Base-by-base conservation (phyloP, 805 yeast genomes). In the Lipomyces orientalis region DNA sequence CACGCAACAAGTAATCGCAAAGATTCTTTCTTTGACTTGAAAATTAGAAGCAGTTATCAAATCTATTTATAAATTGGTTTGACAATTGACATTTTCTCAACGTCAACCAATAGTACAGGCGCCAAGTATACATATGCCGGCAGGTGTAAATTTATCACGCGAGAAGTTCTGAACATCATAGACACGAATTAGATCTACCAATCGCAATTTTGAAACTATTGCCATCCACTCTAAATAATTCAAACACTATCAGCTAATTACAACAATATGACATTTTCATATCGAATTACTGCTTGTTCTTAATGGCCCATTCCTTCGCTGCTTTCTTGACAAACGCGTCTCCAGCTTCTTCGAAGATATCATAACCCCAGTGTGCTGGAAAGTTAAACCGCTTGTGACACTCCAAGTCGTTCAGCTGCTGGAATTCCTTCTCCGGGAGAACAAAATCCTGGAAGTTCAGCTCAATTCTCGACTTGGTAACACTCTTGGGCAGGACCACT, bases 381-480 rank as follows among this genome's bases (percentile, higher is more conserved):
- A 75, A 73, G 66, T 75, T 75, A 69, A 71, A 75, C 55, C 77
- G 71, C 54, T 64, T 57, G 66, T 67, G 62, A 22, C 52, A 34
- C 54, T 52, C 64, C n/a, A 69, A 46, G 31, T 25, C 61, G 60
- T 73, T 60, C 68, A 84, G 73, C 35, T 68, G 70, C 29, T 77
- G 74, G 63, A 85, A 64, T 55, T 86, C 87, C 60, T 81, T 82
- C 31, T 75, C 71, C 43, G 81, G 75, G 35, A 86, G 77, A 19
- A 80, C 77, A 56, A 79, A 71, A 33, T 79, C 77, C 69, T 78
- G 78, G 49, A 80, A 73, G 73, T 82, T 82, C 25, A 79, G 72
- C 43, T 78, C 76, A 58, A 91, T 84, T 76, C 97, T 86, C 31
- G 83, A 83, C n/a, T 84, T 81, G 61, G 89, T 90, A 8, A 87